Conservation (phyloP, 1,139 yeast species). For the Diutina scorzettiae region DNA sequence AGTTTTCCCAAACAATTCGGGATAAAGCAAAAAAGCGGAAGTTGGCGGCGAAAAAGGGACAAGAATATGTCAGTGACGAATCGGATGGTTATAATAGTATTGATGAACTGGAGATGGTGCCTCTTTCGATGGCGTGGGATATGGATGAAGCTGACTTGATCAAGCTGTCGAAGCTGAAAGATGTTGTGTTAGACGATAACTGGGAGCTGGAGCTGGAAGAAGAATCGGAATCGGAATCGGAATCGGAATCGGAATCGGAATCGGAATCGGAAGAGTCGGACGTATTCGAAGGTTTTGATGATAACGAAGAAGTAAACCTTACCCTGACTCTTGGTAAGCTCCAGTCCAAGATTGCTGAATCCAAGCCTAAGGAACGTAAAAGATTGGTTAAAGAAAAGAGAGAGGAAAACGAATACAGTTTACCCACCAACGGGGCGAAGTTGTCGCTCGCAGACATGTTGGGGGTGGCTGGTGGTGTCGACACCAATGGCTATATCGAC, state of each 20-base stretch:
- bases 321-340: slow-evolving; percentile 20
- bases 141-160: slow-evolving; percentile 45
- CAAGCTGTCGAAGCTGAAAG: slow-evolving; percentile 13
- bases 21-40: slow-evolving; percentile 26
- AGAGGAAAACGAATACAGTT: neutral
- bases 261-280: slow-evolving; percentile 12
- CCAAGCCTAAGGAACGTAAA: neutral
- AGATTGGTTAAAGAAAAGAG: neutral
- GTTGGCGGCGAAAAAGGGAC: slow-evolving; percentile 10
- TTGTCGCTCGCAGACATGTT: slow-evolving; percentile 69
- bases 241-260: slow-evolving; percentile 8
- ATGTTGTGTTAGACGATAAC: slow-evolving; percentile 30
- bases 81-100: slow-evolving; percentile 38
- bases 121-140: slow-evolving; percentile 85
- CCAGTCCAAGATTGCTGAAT: neutral
- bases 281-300: slow-evolving; percentile 11
- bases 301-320: slow-evolving; percentile 38
- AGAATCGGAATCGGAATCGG: slow-evolving; percentile 13
- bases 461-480: slow-evolving; percentile 32
- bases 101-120: slow-evolving; percentile 64
- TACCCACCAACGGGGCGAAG: slow-evolving; percentile 44
- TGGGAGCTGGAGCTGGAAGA: slow-evolving; percentile 23
- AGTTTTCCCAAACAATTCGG: slow-evolving; percentile 56
- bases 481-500: slow-evolving; percentile 42
- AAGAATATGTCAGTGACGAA: slow-evolving; percentile 17